Conservation (phyloP, 2,329 filamentous ascomycete genomes). For the Colletotrichum limetticola region DNA sequence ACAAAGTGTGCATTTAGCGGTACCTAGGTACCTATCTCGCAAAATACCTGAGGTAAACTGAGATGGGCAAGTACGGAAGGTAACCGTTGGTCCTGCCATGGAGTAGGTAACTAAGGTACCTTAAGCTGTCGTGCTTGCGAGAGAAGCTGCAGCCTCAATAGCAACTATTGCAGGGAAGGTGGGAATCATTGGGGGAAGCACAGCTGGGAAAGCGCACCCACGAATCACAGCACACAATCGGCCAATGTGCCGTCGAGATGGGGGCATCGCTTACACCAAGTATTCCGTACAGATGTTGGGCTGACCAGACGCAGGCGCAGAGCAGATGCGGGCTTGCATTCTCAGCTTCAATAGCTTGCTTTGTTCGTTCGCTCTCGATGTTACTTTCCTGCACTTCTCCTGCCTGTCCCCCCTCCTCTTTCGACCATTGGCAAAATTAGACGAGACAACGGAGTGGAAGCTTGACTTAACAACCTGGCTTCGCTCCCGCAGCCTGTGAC, state of each 20-base stretch:
- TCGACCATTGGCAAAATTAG: background rate
- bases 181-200: background rate
- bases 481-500: conserved; percentile 24
- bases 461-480: background rate
- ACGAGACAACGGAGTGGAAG: background rate
- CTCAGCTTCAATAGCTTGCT: background rate
- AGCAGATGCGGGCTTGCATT: background rate
- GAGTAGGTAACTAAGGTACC: too few species aligned
- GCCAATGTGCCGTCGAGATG: conserved; percentile 25
- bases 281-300: background rate
- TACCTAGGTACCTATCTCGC: too few species aligned
- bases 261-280: background rate
- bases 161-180: background rate
- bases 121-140: background rate
- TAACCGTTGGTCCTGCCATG: background rate
- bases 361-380: background rate
- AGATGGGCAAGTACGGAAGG: too few species aligned
- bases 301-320: background rate
- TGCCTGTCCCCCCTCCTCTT: background rate
- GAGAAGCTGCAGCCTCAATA: background rate
- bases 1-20: too few species aligned
- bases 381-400: too few species aligned
- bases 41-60: too few species aligned
- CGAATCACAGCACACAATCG: conserved; percentile 14
- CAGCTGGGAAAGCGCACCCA: background rate